A percentile compares a stretch with the other conserved stretches of the same genome.
Evolutionary conservation across 1,284 basidiomycete species (phyloP).

Genomic region (Vanrija humicola): DNA sequence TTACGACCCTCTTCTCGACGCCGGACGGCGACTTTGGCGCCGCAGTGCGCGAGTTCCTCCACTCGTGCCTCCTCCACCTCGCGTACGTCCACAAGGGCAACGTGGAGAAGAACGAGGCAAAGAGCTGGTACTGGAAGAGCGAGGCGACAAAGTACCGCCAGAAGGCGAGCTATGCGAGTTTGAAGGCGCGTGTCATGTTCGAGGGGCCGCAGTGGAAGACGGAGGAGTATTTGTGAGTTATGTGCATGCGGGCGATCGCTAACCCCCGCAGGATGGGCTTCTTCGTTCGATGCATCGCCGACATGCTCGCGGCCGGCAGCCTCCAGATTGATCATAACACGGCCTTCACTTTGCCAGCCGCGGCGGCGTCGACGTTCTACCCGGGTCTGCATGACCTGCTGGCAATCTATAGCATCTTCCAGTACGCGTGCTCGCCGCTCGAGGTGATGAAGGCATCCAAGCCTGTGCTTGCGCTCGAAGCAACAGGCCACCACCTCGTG

Average conservation of each 20-base stretch:
- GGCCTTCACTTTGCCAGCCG: conserved; percentile 6
- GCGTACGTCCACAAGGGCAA: conserved; percentile 21
- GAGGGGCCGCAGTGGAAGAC: conserved; percentile 15
- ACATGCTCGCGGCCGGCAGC: conserved; percentile 15
- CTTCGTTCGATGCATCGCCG: conserved; percentile 22
- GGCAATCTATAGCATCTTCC: conserved; percentile 14
- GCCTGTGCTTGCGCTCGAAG: conserved; percentile 1
- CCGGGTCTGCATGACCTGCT: conserved; percentile 18
- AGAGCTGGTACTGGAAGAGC: conserved; percentile 6
- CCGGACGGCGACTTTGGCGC: conserved; percentile 1
- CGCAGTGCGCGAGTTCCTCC: conserved; percentile 12
- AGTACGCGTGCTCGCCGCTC: conserved; percentile 11
- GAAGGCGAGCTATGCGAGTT: conserved; percentile 13
- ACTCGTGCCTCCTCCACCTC: conserved; percentile 15
- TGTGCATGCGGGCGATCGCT: background rate
- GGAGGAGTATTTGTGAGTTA: conserved; percentile 18
- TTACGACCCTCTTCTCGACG: conserved; percentile 5
- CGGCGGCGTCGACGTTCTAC: conserved; percentile 7
- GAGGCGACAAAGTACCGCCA: conserved; percentile 9
- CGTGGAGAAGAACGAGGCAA: conserved; percentile 9
- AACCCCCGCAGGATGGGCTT: conserved; percentile 13
- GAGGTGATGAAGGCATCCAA: conserved; percentile 2
- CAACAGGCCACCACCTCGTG: conserved; percentile 16
- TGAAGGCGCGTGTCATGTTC: conserved; percentile 13
- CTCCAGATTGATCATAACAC: conserved; percentile 12